Conservation (phyloP, 805 yeast genomes). For the Hanseniaspora vineae region DNA sequence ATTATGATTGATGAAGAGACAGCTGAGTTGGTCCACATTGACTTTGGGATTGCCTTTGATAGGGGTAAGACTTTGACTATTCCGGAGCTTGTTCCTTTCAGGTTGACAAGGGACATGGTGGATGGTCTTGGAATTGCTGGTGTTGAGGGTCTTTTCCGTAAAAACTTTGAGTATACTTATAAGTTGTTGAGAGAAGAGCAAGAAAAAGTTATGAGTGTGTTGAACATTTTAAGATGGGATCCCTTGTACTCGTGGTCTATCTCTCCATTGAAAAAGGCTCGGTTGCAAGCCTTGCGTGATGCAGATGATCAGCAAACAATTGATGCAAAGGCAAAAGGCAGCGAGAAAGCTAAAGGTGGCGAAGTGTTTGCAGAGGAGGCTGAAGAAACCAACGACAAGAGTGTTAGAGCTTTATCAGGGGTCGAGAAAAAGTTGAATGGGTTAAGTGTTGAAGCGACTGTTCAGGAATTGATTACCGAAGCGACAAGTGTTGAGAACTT, state of each 20-base stretch:
- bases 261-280: conserved; percentile 53
- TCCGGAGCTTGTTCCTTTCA: conserved; percentile 90
- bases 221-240: conserved; percentile 82
- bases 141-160: conserved; percentile 59
- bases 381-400: conserved; percentile 12
- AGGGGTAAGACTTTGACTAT: conserved; percentile 75
- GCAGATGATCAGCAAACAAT: too few relatives aligned
- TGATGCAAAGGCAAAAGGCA: too few relatives aligned
- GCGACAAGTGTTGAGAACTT: conserved; percentile 60
- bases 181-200: conserved; percentile 50
- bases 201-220: conserved; percentile 62
- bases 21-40: conserved; percentile 94
- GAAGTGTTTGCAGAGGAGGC: conserved; percentile 21
- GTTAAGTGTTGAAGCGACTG: conserved; percentile 71
- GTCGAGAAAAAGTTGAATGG: conserved; percentile 60
- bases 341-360: too few relatives aligned
- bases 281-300: conserved; percentile 25
- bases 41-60: conserved; percentile 92
- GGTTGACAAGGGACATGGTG: conserved; percentile 78
- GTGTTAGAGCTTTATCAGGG: conserved; percentile 67
- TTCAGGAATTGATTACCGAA: conserved; percentile 64
- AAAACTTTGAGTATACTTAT: conserved; percentile 62
- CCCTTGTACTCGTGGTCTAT: conserved; percentile 87
- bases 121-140: conserved; percentile 93
- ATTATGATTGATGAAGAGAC: conserved; percentile 64